Conservation (phyloP, 495 filamentous ascomycete species). For the Lasiosphaeria hispida region DNA sequence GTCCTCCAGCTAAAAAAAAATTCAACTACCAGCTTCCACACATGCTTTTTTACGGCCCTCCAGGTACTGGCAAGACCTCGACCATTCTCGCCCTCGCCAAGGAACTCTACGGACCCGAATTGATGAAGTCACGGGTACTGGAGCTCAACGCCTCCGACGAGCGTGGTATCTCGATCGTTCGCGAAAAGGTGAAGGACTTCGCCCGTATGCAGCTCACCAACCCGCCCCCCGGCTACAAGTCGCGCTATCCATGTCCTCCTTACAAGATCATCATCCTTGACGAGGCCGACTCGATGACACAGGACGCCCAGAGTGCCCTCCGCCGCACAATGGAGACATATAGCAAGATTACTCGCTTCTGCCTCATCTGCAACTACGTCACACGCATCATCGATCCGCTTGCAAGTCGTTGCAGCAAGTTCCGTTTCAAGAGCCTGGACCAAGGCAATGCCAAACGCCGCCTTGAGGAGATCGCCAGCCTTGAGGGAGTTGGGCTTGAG, state of each 20-base stretch:
- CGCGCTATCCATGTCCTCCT: constrained; percentile 86
- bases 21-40: constrained; percentile 74
- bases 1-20: not conserved
- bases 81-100: constrained; percentile 94
- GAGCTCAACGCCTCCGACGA: constrained; percentile 99
- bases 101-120: constrained; percentile 93
- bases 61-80: constrained; percentile 97
- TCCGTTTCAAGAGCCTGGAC: constrained; percentile 95
- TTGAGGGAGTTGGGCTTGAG: constrained; percentile 72
- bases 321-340: constrained; percentile 98
- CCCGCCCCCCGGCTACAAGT: constrained; percentile 63
- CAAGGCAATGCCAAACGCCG: constrained; percentile 71
- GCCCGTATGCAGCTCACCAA: constrained; percentile 90
- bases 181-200: constrained; percentile 98
- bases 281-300: constrained; percentile 98
- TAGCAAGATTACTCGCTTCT: constrained; percentile 92
- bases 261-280: constrained; percentile 99
- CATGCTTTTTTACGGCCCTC: constrained; percentile 99
- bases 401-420: constrained; percentile 90
- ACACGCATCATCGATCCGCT: constrained; percentile 96
- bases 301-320: constrained; percentile 92
- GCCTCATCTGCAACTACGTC: constrained; percentile 97
- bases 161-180: constrained; percentile 92
- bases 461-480: constrained; percentile 73
- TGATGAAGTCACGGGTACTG: constrained; percentile 90